A percentile compares a stretch with the other conserved stretches of the same genome.
These are phyloP conservation scores for Helenozyma baotianmanensis DNA, from an alignment of 805 yeast species.

Conservation along the genomic window DNA sequence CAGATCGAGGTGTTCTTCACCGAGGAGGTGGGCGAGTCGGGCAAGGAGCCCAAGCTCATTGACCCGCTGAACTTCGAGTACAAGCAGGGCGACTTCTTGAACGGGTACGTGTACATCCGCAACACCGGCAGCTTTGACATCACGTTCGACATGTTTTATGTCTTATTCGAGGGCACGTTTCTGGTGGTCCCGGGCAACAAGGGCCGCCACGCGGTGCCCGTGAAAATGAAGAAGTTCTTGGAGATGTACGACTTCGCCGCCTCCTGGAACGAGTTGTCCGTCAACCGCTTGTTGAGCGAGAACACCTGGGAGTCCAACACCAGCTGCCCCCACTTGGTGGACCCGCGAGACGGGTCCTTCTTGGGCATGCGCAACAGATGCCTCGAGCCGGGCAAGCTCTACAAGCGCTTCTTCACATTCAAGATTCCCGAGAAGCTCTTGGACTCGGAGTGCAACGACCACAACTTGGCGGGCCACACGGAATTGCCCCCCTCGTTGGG, in stretches of 20 bases:
- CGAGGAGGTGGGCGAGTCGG: constrained; percentile 27
- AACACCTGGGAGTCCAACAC: constrained; percentile 6
- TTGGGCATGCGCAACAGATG: constrained; percentile 15
- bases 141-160: constrained; percentile 59
- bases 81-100: constrained; percentile 62
- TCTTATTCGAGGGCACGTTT: constrained; percentile 50
- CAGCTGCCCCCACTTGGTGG: constrained; percentile 16
- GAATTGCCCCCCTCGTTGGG: constrained; percentile 36
- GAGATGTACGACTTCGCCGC: constrained; percentile 45
- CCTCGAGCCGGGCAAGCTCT: constrained; percentile 19
- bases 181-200: constrained; percentile 16
- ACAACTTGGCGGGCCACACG: constrained; percentile 27
- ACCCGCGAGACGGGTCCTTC: constrained; percentile 24
- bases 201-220: constrained; percentile 8
- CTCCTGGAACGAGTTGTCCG: constrained; percentile 39
- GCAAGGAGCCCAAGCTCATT: constrained; percentile 23
- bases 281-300: constrained; percentile 31
- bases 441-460: constrained; percentile 35
- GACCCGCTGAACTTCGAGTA: constrained; percentile 42
- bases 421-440: constrained; percentile 33
- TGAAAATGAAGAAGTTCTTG: constrained; percentile 26
- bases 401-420: constrained; percentile 40
- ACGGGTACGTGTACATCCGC: constrained; percentile 46
- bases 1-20: constrained; percentile 29
- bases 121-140: constrained; percentile 39